These are phyloP conservation scores for Colletotrichum acutatum DNA, from an alignment of 2,329 filamentous ascomycete genomes.

Conservation along the genomic window DNA sequence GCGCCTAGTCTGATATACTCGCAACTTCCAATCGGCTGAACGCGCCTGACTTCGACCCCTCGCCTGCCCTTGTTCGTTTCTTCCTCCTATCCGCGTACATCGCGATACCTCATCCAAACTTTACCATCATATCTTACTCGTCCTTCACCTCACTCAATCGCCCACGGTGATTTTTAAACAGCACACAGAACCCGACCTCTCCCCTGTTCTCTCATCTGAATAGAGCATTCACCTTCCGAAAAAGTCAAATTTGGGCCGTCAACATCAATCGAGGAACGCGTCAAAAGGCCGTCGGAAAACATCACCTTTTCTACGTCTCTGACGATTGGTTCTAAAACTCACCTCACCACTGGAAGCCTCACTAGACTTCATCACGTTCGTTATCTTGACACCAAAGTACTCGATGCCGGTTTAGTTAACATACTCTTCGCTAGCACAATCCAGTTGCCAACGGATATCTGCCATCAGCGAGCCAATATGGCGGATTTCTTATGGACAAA, in stretches of 20 bases:
- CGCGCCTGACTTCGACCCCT: not conserved
- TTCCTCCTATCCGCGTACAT: not conserved
- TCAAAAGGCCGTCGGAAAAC: not conserved
- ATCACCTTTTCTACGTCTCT: not conserved
- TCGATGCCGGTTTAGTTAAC: not conserved
- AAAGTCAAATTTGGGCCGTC: not conserved
- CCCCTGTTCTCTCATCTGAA: not conserved
- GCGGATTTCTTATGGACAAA: not conserved
- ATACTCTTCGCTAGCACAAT: not conserved
- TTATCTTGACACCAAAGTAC: not conserved
- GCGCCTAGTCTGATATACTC: not conserved
- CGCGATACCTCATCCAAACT: not conserved
- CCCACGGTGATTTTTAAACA: not conserved
- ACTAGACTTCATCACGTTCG: not conserved
- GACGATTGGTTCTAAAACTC: not conserved
- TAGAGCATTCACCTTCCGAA: not conserved
- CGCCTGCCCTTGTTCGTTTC: not conserved
- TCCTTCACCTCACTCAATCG: not conserved
- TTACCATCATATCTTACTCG: not conserved
- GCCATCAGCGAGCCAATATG: not conserved
- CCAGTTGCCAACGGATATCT: not conserved
- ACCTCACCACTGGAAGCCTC: not conserved
- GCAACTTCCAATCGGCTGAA: not conserved
- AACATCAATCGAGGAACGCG: not conserved
- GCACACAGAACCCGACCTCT: not conserved